Evolutionary conservation across 257 asterid species (phyloP), one percentile per base, ranked within the genome.

Genomic region (Solanum medicagineum): DNA sequence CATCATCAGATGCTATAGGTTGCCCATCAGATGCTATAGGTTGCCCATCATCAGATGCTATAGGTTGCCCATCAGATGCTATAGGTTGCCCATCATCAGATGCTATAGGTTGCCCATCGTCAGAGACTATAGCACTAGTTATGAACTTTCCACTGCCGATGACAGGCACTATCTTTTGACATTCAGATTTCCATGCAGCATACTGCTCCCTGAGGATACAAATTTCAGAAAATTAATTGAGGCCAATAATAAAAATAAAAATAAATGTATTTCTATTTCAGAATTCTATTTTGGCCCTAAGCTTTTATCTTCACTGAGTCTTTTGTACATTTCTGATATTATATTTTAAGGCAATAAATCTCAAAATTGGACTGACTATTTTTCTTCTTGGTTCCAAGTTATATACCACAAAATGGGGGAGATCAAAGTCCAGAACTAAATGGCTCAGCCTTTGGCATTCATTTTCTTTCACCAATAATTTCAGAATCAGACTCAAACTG

Each of bases 91-190:
- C 83, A 51, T 89, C 88, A 87, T 89, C 88, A 87, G 65, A 77
- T 77, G 62, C 9, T 75, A 75, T 75, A 47, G 81, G 81, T 49
- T 75, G 81, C 44, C 81, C 96, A 89, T 91, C 94, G 24, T 93
- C 94, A 83, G 88, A 84, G 84, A 93, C 85, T 91, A 93, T 85
- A 85, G 97, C 92, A 45, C 91, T 86, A 66, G 98, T 92, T 84
- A 94, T 86, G 79, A 93, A 71, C 85, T 93, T 94, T 87, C 97
- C 98, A 87, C 97, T 94, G 87, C 98, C 99, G 87, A 96, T 62
- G 59, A 86, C 66, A 68, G 98, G 95, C 59, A 89, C 95, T 91
- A 94, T 85, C 84, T 91, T 89, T 84, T 93, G 92, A 86, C 99
- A 96, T 88, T 89, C 93, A 80, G 92, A 90, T 91, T 94, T 96